Evolutionary conservation across 106 monocot genomes (phyloP), one percentile per base, ranked within the genome.

Genomic region (Vanilla planifolia): DNA sequence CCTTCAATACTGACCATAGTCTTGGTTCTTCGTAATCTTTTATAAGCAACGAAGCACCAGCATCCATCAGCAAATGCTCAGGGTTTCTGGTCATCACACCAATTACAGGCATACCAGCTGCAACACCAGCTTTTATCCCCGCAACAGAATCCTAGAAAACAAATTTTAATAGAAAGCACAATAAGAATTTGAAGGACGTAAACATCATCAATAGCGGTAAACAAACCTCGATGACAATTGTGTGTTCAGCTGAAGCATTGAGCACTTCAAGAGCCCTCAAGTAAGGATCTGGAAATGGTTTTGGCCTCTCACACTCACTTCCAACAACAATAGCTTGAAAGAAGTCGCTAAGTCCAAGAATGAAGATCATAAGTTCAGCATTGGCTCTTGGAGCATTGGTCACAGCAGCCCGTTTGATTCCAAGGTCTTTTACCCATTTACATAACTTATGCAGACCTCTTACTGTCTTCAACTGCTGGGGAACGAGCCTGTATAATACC

Each of bases 271-370:
- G 73, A 47, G 76, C 89, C 46, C 66, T 79, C 75, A 95, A 56
- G 60, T 95, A 90, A 13, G 89, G 86, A 58, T 95, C 89, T 0
- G 89, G 95, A 57, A 76, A 86, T 4, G 94, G 89, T 20, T 94
- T 94, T 6, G 83, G 67, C 15, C 72, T 72, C 29, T 83, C 75
- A 32, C 95, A 90, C 58, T 95, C 95, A 10, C 71, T 60, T 25
- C 86, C 89, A 25, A 90, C 52, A 2, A 95, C 70, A 15, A 95
- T 63, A 24, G 72, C 50, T 30, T 85, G 76, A 56, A 95, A 95
- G 66, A 95, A 95, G 37, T 90, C 83, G 3, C 75, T 51, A 0
- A 95, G 79, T 10, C 89, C 95, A 35, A 95, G 69, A 45, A 79
- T 48, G 1, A 83, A 76, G 45, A 95, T 75, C 80, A 95, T 90